These are phyloP conservation scores for Moniliophthora roreri DNA, from an alignment of 1,284 basidiomycete genomes.

Conservation along the genomic window DNA sequence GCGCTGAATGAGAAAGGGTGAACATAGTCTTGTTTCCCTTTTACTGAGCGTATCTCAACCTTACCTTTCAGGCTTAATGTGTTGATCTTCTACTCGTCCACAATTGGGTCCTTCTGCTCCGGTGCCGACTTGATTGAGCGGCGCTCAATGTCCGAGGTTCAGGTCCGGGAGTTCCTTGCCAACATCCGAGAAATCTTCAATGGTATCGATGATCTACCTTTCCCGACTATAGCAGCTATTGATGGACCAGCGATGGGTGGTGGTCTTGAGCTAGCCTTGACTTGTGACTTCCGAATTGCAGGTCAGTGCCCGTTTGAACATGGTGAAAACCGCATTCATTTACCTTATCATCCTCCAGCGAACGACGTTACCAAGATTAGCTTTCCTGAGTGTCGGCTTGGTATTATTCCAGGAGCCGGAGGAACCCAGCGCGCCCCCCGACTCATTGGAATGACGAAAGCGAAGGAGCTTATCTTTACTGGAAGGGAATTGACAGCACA, in stretches of 20 bases:
- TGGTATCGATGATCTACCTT: slow-evolving; percentile 74
- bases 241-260: slow-evolving; percentile 93
- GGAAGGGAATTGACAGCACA: slow-evolving; percentile 61
- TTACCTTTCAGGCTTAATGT: slow-evolving; percentile 57
- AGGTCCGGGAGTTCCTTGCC: slow-evolving; percentile 80
- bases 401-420: slow-evolving; percentile 95
- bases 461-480: slow-evolving; percentile 89
- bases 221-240: slow-evolving; percentile 90
- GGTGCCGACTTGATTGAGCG: slow-evolving; percentile 91
- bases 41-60: not conserved
- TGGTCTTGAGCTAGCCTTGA: slow-evolving; percentile 84
- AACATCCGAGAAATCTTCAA: slow-evolving; percentile 74
- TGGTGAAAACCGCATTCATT: not conserved
- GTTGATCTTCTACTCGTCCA: slow-evolving; percentile 77
- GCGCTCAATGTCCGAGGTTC: slow-evolving; percentile 70
- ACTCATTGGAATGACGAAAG: slow-evolving; percentile 77
- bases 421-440: slow-evolving; percentile 90
- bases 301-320: slow-evolving; percentile 41
- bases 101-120: slow-evolving; percentile 82
- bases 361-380: slow-evolving; percentile 79
- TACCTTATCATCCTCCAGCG: slow-evolving; percentile 22
- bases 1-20: slow-evolving; percentile 10
- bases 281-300: slow-evolving; percentile 87
- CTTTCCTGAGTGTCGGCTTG: slow-evolving; percentile 81
- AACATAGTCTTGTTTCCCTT: not conserved